Evolutionary conservation across 768 basidiomycete genomes (phyloP).

Genomic region (Collybia sordida): DNA sequence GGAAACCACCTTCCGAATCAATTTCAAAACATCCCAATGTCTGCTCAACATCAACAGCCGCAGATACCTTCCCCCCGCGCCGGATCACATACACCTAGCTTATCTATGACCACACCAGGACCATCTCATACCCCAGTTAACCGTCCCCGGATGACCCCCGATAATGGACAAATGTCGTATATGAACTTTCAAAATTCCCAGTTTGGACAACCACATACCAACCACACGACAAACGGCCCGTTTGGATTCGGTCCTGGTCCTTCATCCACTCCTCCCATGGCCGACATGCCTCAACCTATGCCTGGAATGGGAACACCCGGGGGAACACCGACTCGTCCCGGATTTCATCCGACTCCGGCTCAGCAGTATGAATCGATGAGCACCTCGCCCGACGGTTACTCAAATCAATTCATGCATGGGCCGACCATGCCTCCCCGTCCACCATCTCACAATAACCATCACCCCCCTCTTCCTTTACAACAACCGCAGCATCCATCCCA

Average conservation of each 20-base stretch:
- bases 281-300: conserved; percentile 45
- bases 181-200: conserved; percentile 39
- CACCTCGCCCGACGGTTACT: conserved; percentile 25
- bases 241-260: conserved; percentile 39
- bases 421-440: conserved; percentile 40
- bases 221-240: conserved; percentile 30
- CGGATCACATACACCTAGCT: conserved; percentile 38
- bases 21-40: conserved; percentile 36
- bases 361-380: conserved; percentile 64
- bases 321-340: conserved; percentile 37
- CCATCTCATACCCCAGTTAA: conserved; percentile 39
- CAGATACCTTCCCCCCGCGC: conserved; percentile 42
- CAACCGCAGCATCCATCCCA: conserved; percentile 25
- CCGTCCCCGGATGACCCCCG: conserved; percentile 45
- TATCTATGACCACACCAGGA: conserved; percentile 35
- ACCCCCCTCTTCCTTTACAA: conserved; percentile 26
- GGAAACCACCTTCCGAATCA: conserved; percentile 33
- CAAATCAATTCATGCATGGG: conserved; percentile 29
- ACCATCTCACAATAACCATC: conserved; percentile 39
- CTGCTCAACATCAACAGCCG: conserved; percentile 37
- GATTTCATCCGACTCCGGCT: conserved; percentile 59
- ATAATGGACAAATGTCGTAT: conserved; percentile 39
- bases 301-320: conserved; percentile 34
- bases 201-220: conserved; percentile 27
- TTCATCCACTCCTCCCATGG: conserved; percentile 49